Conservation (phyloP, 441 rosid species). For the Syzygium malaccense region DNA sequence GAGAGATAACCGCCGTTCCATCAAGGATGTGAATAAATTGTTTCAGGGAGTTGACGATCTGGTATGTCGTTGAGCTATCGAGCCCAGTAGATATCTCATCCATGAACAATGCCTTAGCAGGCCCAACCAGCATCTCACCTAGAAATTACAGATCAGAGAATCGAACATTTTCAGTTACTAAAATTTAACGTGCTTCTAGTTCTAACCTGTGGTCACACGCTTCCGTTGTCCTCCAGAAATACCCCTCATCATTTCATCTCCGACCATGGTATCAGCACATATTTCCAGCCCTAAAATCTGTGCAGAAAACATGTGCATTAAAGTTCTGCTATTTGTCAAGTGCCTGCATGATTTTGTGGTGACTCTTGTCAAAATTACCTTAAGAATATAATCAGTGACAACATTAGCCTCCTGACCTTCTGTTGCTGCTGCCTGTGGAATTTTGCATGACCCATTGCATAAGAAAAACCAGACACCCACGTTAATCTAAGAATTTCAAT, state of each 20-base stretch:
- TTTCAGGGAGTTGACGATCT: neutral
- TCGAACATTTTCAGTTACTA: neutral
- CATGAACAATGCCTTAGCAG: neutral
- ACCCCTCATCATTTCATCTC: neutral
- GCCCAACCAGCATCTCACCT: neutral
- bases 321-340: neutral
- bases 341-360: neutral
- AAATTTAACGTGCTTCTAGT: neutral
- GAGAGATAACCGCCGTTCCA: neutral
- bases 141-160: neutral
- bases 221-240: neutral
- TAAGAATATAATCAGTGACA: neutral
- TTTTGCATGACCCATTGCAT: neutral
- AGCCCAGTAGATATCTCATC: neutral
- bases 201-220: neutral
- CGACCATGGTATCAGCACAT: neutral
- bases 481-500: neutral
- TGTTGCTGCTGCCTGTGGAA: neutral
- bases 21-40: neutral
- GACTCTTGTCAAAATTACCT: neutral
- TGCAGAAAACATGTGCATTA: neutral
- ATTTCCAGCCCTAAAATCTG: neutral
- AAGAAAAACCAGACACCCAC: neutral
- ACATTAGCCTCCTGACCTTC: neutral
- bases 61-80: neutral